Base-by-base conservation (phyloP, 805 yeast species). In the Geotrichum ghanense region DNA sequence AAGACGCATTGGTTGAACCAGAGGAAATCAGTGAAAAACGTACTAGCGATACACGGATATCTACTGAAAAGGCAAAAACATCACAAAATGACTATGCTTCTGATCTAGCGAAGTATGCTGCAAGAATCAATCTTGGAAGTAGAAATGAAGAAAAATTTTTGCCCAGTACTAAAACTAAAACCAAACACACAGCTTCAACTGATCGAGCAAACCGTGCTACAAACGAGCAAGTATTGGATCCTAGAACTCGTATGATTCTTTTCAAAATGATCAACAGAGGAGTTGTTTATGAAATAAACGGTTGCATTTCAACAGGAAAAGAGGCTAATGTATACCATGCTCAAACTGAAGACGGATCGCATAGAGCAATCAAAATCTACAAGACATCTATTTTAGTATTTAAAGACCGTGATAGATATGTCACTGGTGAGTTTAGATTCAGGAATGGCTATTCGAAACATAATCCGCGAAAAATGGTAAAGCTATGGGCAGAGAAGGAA, bases 261-360 rank as follows among this genome's bases (percentile, higher is more conserved):
- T 79, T 81, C 45, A 86, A 85, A 51, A 71, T 92, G 62, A 81
- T 86, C 63, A 84, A 80, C 58, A 81, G 84, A 55, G 95, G 95
- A 3, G 74, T 85, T 3, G 77, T 92, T 26, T 78, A 92, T 1
- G 78, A 83, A 54, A 81, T 92, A 56, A 86, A 89, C 56, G 98
- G 98, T 10, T 92, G 97, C 62, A 72, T 92, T 43, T 80, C 92
- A 56, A 92, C 98, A 0, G 99, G 99, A 43, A 92, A 92, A 63
- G 99, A 92, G 64, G 98, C 98, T n/a, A 92, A 92, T 59, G 97
- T 92, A 0, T 92, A 92, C 61, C 90, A 85, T 59, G 96, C 95
- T 10, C 56, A 54, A 46, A 59, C 64, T 16, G 61, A 59, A 26
- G 53, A 52, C 14, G 61, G 60, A 56, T 12, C 71, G 69, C 50